Base-by-base conservation (phyloP, 768 basidiomycete genomes). In the Termitomyces sp. region DNA sequence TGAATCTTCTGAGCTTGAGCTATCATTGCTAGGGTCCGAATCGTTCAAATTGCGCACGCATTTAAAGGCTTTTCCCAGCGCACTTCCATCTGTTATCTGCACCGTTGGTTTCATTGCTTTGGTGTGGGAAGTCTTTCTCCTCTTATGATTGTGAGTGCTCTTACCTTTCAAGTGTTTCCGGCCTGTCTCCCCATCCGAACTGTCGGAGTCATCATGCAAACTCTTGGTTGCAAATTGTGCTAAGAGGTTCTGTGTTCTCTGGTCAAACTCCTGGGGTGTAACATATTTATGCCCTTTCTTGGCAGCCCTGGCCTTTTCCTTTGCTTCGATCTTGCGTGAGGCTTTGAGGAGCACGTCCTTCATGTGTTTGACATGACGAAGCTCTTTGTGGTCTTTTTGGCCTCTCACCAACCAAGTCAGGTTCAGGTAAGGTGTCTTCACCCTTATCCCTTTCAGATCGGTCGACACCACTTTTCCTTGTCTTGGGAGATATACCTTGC, bases 161-260 rank as follows among this genome's bases (percentile, higher is more conserved):
- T n/a, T n/a, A n/a, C n/a, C n/a, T n/a, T n/a, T n/a, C n/a, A n/a
- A n/a, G n/a, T n/a, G n/a, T n/a, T n/a, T n/a, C n/a, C n/a, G n/a
- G 8, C 10, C 35, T 14, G 8, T 4, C 3, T 32, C 8, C 30
- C 10, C 46, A 0, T n/a, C 18, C 3, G 16, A 47, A 8, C 18
- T 5, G 3, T 13, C 3, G 8, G 11, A 13, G 1, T 24, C 4
- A 0, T 24, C 4, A 0, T 1, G 0, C 4, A 0, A 2, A 1
- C 2, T 16, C 5, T 46, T 16, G 1, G 2, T 16, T 0, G 3
- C 16, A 0, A 47, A n/a, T 2, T 3, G 7, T 0, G 30, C 11
- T 3, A 30, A 6, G 1, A 47, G 2, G 6, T 28, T 8, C 16
- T 10, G 7, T 1, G 46, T n/a, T 3, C 26, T 18, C 3, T 30